Evolutionary conservation across 495 filamentous ascomycete genomes (phyloP).

Genomic region (Wilcoxina mikolae): DNA sequence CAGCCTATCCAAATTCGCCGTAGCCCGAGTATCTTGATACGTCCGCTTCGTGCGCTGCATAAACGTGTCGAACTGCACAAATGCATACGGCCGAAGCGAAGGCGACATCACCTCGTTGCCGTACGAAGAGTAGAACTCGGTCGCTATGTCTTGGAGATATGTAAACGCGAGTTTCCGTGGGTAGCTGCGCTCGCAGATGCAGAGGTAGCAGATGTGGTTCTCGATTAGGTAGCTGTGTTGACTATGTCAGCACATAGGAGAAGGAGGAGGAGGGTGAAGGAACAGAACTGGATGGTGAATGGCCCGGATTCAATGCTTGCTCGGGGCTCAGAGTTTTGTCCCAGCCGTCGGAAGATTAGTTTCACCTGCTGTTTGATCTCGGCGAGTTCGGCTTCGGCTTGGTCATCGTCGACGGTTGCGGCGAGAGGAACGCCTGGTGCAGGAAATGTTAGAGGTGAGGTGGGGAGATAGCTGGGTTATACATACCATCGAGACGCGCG

Average conservation of each 20-base stretch:
- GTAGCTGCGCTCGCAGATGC: conserved; percentile 84
- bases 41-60: conserved; percentile 84
- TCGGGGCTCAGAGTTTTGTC: conserved; percentile 73
- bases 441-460: background rate
- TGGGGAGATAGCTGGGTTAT: background rate
- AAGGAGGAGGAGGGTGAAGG: conserved; percentile 34
- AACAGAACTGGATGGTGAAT: conserved; percentile 89
- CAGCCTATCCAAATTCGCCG: conserved; percentile 70
- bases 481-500: conserved; percentile 73
- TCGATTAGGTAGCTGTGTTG: conserved; percentile 64
- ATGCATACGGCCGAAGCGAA: conserved; percentile 76
- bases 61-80: conserved; percentile 95
- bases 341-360: conserved; percentile 72
- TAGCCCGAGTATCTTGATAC: conserved; percentile 84
- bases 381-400: conserved; percentile 60
- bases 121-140: conserved; percentile 86
- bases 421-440: conserved; percentile 73
- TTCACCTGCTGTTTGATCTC: conserved; percentile 87
- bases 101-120: conserved; percentile 55
- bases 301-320: conserved; percentile 77
- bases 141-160: conserved; percentile 81
- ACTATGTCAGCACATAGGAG: background rate
- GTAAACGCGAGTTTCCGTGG: conserved; percentile 98
- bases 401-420: conserved; percentile 84
- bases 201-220: conserved; percentile 70